Evolutionary conservation across 208 protist genomes (phyloP).

Genomic region (Leptomonas seymouri): DNA sequence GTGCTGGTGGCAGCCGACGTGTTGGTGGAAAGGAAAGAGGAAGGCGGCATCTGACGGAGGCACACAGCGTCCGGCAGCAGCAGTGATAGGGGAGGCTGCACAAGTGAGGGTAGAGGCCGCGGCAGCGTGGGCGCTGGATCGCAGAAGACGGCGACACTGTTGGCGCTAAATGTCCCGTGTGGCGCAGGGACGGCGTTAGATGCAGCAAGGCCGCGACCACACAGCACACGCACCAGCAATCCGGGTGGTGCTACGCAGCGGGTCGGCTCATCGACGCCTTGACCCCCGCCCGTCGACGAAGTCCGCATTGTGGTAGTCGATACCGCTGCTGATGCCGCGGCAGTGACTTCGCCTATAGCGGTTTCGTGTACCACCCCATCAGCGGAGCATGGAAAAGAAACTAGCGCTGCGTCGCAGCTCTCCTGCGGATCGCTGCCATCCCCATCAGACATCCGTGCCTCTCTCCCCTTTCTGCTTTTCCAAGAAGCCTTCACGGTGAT

Average conservation of each 20-base stretch:
- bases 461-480: neutral
- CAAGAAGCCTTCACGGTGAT: neutral
- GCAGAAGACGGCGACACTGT: neutral
- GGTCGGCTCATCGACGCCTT: neutral
- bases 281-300: no score
- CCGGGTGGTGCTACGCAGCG: neutral
- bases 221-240: slow-evolving; percentile 1
- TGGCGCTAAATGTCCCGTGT: neutral
- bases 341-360: neutral
- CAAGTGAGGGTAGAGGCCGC: slow-evolving; percentile 3
- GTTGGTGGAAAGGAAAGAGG: neutral
- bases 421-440: neutral
- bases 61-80: slow-evolving; percentile 17
- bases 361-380: neutral
- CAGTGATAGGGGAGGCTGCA: slow-evolving; percentile 4
- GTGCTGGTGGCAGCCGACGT: neutral
- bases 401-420: neutral
- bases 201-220: neutral
- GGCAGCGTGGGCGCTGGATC: neutral
- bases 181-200: neutral
- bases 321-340: neutral
- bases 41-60: neutral
- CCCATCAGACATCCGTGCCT: neutral
- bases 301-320: no score
- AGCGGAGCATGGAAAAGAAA: neutral